A percentile compares a stretch with the other conserved stretches of the same genome.
These are phyloP conservation scores for Achlya hypogyna DNA, from an alignment of 352 stramenopile species.

Conservation along the genomic window DNA sequence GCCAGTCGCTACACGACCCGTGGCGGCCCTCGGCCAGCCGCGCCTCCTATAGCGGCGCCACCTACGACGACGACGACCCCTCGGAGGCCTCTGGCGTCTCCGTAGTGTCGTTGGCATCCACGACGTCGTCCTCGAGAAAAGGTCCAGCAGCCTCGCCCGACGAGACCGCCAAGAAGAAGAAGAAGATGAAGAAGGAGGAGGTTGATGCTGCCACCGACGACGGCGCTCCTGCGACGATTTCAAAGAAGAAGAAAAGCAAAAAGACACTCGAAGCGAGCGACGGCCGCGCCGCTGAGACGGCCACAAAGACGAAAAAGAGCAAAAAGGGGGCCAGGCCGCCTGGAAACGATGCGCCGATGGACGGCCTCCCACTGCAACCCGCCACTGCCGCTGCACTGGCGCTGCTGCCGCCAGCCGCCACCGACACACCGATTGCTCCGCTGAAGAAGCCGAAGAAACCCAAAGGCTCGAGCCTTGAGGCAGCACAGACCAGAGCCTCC, in stretches of 20 bases:
- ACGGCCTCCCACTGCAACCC: no score
- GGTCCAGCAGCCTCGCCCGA: no score
- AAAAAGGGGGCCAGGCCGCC: background rate
- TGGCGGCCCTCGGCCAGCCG: no score
- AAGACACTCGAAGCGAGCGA: background rate
- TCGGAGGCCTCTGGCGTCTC: background rate
- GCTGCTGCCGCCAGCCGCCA: background rate
- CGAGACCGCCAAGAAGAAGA: no score
- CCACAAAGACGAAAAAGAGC: background rate
- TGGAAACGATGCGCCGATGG: no score
- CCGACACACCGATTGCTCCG: background rate
- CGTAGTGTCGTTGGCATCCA: background rate
- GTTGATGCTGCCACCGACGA: no score
- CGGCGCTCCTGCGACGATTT: no score
- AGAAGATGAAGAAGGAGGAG: no score
- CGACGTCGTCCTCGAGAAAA: background rate
- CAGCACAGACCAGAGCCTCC: background rate
- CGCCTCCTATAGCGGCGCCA: background rate
- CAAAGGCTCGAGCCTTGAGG: background rate
- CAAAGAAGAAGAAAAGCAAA: conserved; percentile 13
- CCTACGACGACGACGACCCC: background rate
- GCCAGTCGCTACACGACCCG: background rate
- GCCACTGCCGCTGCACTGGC: no score
- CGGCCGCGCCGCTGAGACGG: background rate
- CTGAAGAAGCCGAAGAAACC: background rate